Evolutionary conservation across 2,329 filamentous ascomycete species (phyloP).

Genomic region (Diaporthe caulivora): DNA sequence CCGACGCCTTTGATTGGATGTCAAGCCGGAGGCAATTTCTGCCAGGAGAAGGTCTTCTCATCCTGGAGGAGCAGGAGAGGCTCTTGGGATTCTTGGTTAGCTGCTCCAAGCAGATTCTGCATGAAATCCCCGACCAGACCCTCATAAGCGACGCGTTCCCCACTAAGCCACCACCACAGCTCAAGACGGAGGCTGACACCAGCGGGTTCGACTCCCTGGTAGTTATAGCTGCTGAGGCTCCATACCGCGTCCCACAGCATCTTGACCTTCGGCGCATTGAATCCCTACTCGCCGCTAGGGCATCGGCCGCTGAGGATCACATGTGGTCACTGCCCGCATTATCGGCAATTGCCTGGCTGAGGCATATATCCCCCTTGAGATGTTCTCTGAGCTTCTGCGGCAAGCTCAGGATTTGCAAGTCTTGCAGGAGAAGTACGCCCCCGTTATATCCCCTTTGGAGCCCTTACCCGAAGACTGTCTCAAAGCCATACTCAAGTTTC

Average conservation of each 20-base stretch:
- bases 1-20: constrained; percentile 54
- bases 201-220: constrained; percentile 53
- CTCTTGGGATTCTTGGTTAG: constrained; percentile 61
- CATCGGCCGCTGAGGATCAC: constrained; percentile 62
- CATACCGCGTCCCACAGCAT: constrained; percentile 62
- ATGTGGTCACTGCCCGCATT: constrained; percentile 63
- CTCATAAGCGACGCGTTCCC: constrained; percentile 48
- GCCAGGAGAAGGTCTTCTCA: constrained; percentile 60
- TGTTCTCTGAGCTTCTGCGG: constrained; percentile 53
- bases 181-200: constrained; percentile 47
- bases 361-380: constrained; percentile 51
- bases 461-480: constrained; percentile 55
- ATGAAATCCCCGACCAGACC: constrained; percentile 55
- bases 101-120: constrained; percentile 60
- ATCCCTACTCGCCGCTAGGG: constrained; percentile 56
- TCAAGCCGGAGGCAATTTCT: constrained; percentile 51
- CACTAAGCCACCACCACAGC: not conserved
- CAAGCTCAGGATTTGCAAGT: constrained; percentile 46
- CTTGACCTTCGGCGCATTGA: constrained; percentile 60
- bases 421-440: constrained; percentile 51
- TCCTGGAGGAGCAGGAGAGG: constrained; percentile 64
- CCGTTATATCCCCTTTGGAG: constrained; percentile 47
- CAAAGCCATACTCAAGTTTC: constrained; percentile 55
- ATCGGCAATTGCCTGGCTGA: constrained; percentile 49
- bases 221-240: constrained; percentile 60